Evolutionary conservation across 192 early-diverging fungal species (phyloP).

Genomic region (Podila horticola): DNA sequence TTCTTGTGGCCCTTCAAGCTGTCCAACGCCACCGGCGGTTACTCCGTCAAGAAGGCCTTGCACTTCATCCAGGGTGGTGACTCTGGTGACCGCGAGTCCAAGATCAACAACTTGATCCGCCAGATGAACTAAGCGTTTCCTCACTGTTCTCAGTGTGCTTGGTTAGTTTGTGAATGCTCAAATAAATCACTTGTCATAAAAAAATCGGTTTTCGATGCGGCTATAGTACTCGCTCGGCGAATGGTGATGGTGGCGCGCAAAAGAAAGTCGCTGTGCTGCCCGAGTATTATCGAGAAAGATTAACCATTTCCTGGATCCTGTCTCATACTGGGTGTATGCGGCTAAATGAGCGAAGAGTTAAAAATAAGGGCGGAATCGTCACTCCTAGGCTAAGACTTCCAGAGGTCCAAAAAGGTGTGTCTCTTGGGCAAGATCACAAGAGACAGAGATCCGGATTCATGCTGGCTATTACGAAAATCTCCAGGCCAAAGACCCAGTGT

Average conservation of each 20-base stretch:
- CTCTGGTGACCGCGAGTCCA: slow-evolving; percentile 95
- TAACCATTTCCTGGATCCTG: no score
- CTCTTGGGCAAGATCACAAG: slow-evolving; percentile 30
- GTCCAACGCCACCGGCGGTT: slow-evolving; percentile 98
- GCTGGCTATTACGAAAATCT: slow-evolving; percentile 1
- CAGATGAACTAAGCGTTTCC: slow-evolving; percentile 28
- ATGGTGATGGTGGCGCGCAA: neutral
- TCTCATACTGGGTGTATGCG: no score
- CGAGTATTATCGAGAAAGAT: no score
- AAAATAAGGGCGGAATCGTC: neutral
- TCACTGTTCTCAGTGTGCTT: slow-evolving; percentile 27
- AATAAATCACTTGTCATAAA: slow-evolving; percentile 23
- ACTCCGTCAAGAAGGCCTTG: slow-evolving; percentile 89
- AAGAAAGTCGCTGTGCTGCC: neutral
- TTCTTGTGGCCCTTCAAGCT: slow-evolving; percentile 99
- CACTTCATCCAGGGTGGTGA: slow-evolving; percentile 99
- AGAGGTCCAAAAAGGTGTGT: neutral
- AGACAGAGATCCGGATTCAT: slow-evolving; percentile 46
- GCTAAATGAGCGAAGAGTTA: neutral
- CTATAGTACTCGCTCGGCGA: neutral
- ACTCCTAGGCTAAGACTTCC: neutral
- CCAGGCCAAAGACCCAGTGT: neutral
- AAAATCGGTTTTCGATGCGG: neutral
- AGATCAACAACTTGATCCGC: slow-evolving; percentile 90
- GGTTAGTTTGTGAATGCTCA: slow-evolving; percentile 29